Evolutionary conservation across 192 early-diverging fungal species (phyloP).

Genomic region (Kickxella alabastrina): DNA sequence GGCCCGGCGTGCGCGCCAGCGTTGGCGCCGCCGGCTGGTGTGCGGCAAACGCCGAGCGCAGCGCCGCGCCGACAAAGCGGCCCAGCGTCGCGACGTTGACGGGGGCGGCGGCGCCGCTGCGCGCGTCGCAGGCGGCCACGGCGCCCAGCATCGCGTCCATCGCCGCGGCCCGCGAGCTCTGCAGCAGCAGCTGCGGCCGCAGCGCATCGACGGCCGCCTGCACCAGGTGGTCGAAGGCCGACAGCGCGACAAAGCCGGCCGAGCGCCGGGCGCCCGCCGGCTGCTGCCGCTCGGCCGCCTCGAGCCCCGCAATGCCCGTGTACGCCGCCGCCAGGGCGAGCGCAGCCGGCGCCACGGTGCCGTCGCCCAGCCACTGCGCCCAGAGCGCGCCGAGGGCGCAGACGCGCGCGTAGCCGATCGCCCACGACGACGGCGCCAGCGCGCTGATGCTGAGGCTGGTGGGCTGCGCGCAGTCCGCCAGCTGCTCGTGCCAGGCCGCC

Average conservation of each 20-base stretch:
- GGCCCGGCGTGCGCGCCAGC: constrained; percentile 3
- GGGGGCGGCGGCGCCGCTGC: constrained; percentile 2
- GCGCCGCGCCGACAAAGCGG: constrained; percentile 27
- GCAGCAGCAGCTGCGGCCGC: constrained; percentile 14
- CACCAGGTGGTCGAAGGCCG: constrained; percentile 45
- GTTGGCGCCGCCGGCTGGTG: background rate
- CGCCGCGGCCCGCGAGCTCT: constrained; percentile 16
- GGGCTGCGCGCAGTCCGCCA: background rate
- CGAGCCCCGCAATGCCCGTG: constrained; percentile 28
- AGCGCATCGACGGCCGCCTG: constrained; percentile 37
- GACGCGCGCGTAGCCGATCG: constrained; percentile 32
- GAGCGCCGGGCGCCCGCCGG: constrained; percentile 15
- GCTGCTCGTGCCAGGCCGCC: constrained; percentile 2
- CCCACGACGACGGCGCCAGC: constrained; percentile 21
- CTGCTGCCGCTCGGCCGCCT: constrained; percentile 14
- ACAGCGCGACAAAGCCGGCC: constrained; percentile 42
- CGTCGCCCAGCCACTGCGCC: constrained; percentile 42
- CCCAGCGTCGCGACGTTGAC: constrained; percentile 41
- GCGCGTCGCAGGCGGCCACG: constrained; percentile 18
- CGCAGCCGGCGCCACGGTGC: constrained; percentile 7
- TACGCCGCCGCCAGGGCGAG: constrained; percentile 15
- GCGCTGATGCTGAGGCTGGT: background rate
- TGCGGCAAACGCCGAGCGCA: constrained; percentile 5
- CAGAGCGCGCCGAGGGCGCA: constrained; percentile 33
- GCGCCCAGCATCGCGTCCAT: constrained; percentile 15